These are phyloP conservation scores for Neotropicomus parvogracilis DNA, from an alignment of 1,284 basidiomycete species.

Conservation along the genomic window DNA sequence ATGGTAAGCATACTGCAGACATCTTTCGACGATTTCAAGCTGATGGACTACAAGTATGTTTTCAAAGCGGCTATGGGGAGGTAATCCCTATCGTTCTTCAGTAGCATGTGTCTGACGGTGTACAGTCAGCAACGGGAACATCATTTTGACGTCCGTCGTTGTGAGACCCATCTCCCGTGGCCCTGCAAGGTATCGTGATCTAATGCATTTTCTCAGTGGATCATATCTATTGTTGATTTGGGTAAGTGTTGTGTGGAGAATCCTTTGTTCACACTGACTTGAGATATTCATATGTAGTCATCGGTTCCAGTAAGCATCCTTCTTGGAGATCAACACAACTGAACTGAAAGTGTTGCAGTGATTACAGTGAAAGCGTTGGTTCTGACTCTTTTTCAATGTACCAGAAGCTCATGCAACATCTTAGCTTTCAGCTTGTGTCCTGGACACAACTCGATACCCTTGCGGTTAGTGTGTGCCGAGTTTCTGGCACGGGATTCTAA, in stretches of 20 bases:
- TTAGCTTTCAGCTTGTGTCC: conserved; percentile 36
- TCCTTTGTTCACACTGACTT: neutral
- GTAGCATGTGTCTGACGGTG: neutral
- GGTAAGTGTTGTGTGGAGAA: conserved; percentile 29
- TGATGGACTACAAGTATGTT: conserved; percentile 34
- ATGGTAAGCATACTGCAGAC: conserved; percentile 16
- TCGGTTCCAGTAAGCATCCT: conserved; percentile 37
- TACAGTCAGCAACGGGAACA: conserved; percentile 42
- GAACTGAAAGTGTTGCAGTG: conserved; percentile 27
- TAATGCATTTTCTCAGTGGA: conserved; percentile 32
- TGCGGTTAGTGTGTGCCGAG: conserved; percentile 30
- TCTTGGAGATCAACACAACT: neutral
- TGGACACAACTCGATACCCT: conserved; percentile 35
- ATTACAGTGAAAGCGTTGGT: conserved; percentile 45
- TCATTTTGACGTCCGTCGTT: conserved; percentile 36
- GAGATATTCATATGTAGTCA: conserved; percentile 25
- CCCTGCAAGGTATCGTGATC: neutral
- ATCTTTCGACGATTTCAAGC: neutral
- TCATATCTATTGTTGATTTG: conserved; percentile 41
- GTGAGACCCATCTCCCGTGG: conserved; percentile 32
- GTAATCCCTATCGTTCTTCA: conserved; percentile 30
- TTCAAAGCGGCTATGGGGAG: conserved; percentile 39
- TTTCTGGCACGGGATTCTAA: neutral
- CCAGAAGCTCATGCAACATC: neutral
- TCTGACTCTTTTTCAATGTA: neutral